Percentiles rank a stretch among this genome's conserved stretches.
Evolutionary conservation across 2,329 filamentous ascomycete genomes (phyloP).

Genomic region (Thelonectria olida): DNA sequence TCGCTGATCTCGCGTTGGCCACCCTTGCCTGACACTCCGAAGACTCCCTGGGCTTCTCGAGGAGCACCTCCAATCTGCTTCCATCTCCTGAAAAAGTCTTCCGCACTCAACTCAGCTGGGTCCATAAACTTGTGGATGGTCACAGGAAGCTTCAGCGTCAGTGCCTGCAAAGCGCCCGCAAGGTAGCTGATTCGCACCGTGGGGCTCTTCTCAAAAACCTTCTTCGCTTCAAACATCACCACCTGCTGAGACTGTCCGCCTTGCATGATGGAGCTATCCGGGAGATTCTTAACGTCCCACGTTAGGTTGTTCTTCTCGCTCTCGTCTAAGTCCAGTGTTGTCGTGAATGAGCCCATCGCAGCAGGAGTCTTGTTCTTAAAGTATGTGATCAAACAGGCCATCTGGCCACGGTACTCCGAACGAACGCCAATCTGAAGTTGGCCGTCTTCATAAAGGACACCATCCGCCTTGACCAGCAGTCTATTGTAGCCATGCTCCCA

Average conservation of each 20-base stretch:
- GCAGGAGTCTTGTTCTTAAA: conserved; percentile 94
- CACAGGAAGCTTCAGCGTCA: conserved; percentile 91
- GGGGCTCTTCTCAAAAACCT: conserved; percentile 82
- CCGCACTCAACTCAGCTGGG: conserved; percentile 81
- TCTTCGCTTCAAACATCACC: conserved; percentile 90
- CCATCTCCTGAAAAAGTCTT: conserved; percentile 99
- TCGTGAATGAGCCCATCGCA: conserved; percentile 89
- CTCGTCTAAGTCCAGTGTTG: conserved; percentile 84
- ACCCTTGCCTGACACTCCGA: conserved; percentile 69
- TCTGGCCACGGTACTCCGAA: conserved; percentile 93
- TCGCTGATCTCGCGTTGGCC: conserved; percentile 72
- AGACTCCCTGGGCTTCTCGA: conserved; percentile 88
- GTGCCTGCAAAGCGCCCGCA: conserved; percentile 89
- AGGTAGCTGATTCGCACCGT: conserved; percentile 96
- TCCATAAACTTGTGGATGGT: conserved; percentile 97
- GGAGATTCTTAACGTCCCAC: conserved; percentile 87
- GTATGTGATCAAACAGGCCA: conserved; percentile 95
- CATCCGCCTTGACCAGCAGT: conserved; percentile 81
- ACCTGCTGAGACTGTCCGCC: conserved; percentile 89
- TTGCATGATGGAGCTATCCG: conserved; percentile 80
- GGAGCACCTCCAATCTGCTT: conserved; percentile 94
- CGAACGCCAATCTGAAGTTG: conserved; percentile 93
- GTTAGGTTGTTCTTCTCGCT: conserved; percentile 73
- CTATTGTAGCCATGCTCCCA: conserved; percentile 93
- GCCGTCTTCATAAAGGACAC: conserved; percentile 92